Percentiles rank a stretch among this genome's conserved stretches.
Evolutionary conservation across 2,329 filamentous ascomycete species (phyloP).

Genomic region (Chaetothyriales sp.): DNA sequence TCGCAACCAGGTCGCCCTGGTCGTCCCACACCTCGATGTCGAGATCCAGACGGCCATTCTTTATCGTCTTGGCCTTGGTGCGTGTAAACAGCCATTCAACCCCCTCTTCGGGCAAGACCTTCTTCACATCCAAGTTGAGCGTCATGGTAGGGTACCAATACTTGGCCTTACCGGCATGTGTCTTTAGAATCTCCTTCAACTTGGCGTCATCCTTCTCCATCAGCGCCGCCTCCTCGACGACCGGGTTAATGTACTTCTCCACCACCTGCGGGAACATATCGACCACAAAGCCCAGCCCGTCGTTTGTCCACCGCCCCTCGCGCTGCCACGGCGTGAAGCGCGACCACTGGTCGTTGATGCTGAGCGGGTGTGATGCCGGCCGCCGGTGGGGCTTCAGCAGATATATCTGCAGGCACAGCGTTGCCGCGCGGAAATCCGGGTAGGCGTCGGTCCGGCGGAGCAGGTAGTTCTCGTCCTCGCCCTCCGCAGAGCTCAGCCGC

Average conservation of each 20-base stretch:
- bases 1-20: constrained; percentile 47
- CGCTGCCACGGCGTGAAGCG: constrained; percentile 35
- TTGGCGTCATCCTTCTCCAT: constrained; percentile 21
- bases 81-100: constrained; percentile 58
- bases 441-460: constrained; percentile 23
- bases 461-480: constrained; percentile 31
- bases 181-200: constrained; percentile 21
- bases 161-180: constrained; percentile 13
- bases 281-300: constrained; percentile 47
- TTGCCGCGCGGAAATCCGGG: constrained; percentile 32
- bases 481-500: constrained; percentile 19
- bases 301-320: constrained; percentile 44
- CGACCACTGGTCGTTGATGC: constrained; percentile 50
- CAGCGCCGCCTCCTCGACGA: constrained; percentile 17
- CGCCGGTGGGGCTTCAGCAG: constrained; percentile 35
- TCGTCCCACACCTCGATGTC: constrained; percentile 55
- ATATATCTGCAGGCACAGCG: constrained; percentile 36
- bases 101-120: constrained; percentile 48
- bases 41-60: constrained; percentile 58
- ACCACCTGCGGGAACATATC: constrained; percentile 56
- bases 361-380: constrained; percentile 14
- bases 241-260: constrained; percentile 33
- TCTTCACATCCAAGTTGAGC: constrained; percentile 65
- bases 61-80: constrained; percentile 49
- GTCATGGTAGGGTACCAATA: constrained; percentile 66